Evolutionary conservation across 2,329 filamentous ascomycete species (phyloP), one percentile per base, ranked within the genome.

Genomic region (Aspergillus calidoustus): DNA sequence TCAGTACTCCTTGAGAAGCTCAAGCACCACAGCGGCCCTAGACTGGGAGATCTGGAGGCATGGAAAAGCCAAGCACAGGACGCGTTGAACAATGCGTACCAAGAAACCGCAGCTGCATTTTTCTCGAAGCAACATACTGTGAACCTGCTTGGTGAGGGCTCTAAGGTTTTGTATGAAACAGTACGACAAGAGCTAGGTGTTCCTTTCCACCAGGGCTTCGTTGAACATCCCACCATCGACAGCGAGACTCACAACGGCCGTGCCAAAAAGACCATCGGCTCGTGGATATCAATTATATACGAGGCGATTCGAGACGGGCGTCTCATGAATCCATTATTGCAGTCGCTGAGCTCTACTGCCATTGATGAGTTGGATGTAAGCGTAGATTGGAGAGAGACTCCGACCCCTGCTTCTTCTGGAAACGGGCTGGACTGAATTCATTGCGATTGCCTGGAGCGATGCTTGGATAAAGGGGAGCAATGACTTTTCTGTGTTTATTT

Each of bases 101-200:
- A 66, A 9, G 46, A 62, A 11, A 67, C 59, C 4, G 52, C 50
- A 1, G 59, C 50, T 11, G n/a, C 52, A 7, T 70, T 70, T 46
- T 60, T 64, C 48, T 23, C 38, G 1, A 46, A 55, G 2, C 68
- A 60, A 15, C 58, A 65, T 43, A 70, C 68, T 1, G 47, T 48
- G 11, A 55, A 65, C 2, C 57, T 64, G 4, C 61, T 69, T 7
- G 68, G 67, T 9, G 59, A 50, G 3, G 72, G 69, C 9, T 68
- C 76, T 3, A 69, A 63, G 38, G 62, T 60, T 7, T 58, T 79
- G 6, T 79, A 79, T 57, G 48, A 49, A 5, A 73, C 71, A 17
- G 71, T 79, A 4, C 71, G 77, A 2, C 43, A 60, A 13, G 69
- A 71, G 0, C 67, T 79, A 3, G 61, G 65, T 4, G 69, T 79